Base-by-base conservation (phyloP, 495 filamentous ascomycete genomes). In the Cladorrhinum samala region DNA sequence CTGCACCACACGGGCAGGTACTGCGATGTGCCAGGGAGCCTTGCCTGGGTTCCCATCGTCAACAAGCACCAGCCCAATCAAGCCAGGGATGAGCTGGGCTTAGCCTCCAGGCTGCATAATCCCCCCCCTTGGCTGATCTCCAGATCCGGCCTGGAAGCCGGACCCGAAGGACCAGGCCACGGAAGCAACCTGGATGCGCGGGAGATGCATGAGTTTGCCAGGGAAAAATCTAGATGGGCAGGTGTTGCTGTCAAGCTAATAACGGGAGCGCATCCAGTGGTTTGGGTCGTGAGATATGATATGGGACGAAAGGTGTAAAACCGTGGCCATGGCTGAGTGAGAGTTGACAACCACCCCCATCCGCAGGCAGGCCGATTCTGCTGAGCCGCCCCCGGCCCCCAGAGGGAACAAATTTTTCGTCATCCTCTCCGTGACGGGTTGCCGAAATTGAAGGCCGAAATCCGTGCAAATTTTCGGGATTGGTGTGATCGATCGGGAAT, bases 81-180 rank as follows among this genome's bases (percentile, higher is more conserved):
- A 25, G 30, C 20, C 13, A 9, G 6, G 17, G 33, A 5, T 11
- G 25, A 16, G 33, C 52, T 42, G 25, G 9, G 53, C 60, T 62
- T 53, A 49, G 53, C 48, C 52, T 39, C 52, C 27, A 11, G 54
- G 48, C 53, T 37, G 46, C 53, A 60, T 52, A 53, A 50, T 23
- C 39, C 53, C 42, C 39, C 53, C 42, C 52, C 54, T 44, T 45
- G 57, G 47, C 40, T 53, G 55, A 58, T 58, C 55, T 48, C 55
- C 55, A 50, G 59, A 58, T 56, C 49, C 50, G 46, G 53, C 45
- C 46, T 55, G 24, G 48, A 52, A 24, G 40, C 46, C 36, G 36
- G 17, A 8, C 21, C 18, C 21, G 36, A 38, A n/a, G n/a, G n/a
- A n/a, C n/a, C 18, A 33, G 37, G 27, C 27, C 27, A 11, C 27